Evolutionary conservation across 306 rosid genomes (phyloP), one percentile per base, ranked within the genome.

Genomic region (Vigna nakashimae): DNA sequence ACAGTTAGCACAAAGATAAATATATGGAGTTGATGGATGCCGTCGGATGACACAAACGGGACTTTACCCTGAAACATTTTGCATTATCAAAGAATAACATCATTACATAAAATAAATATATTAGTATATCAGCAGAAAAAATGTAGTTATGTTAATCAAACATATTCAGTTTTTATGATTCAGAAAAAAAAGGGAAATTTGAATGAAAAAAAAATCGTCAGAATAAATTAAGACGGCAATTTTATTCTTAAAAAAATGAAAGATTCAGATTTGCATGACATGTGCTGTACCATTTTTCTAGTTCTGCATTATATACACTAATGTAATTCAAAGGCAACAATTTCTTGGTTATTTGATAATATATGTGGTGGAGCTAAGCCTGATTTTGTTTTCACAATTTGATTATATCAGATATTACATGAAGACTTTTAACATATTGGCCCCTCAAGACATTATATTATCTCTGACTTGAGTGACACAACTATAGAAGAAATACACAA

Each of bases 21-120:
- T 64, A 86, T 91, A 73, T 93, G 98, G 32, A 93, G 91, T 76
- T 93, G 97, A 80, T 91, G 94, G 70, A 93, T 91, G 34, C 98
- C 97, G 4, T 91, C 86, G 0, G 86, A 48, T 0, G 98, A 93
- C 48, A 93, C 87, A 68, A 93, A 82, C 48, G 97, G 73, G 2
- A 89, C 98, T 87, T 87, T 79, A 4, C 90, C 89, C 98, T 93
- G 81, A 68, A 34, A 81, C 45, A 14, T 67, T 77, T 77, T 53
- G 8, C 1, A 30, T 59, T 18, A 14, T 26, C 28, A 26, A 26
- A 26, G 28, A 26, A 26, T 26, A 26, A 26, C 28, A 26, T 26
- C 28, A 26, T 13, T 30, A 14, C 18, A 9, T 2, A 1, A 14
- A 59, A 59, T 26, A 4, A 58, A 58, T 5, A 6, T 34, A 34